Evolutionary conservation across 768 basidiomycete genomes (phyloP), one percentile per base, ranked within the genome.

Genomic region (Cyathus striatus): DNA sequence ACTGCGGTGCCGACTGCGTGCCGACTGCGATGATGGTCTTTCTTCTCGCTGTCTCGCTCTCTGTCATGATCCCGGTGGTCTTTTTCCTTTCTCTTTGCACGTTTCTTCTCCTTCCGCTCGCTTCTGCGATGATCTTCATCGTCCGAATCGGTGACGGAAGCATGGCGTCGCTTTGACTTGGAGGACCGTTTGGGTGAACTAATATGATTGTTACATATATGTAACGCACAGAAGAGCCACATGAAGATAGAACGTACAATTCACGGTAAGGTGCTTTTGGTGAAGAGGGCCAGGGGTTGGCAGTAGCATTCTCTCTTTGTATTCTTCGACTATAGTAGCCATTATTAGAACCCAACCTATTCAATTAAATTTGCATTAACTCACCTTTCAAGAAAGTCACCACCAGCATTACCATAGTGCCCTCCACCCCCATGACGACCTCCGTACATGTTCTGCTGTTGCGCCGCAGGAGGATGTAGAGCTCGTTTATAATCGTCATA

Each of bases 211-310:
- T n/a, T n/a, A n/a, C n/a, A n/a, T n/a, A n/a, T n/a, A n/a, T n/a
- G n/a, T n/a, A n/a, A n/a, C n/a, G n/a, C n/a, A n/a, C n/a, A n/a
- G n/a, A n/a, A n/a, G n/a, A n/a, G n/a, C n/a, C n/a, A n/a, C n/a
- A n/a, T n/a, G n/a, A n/a, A n/a, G n/a, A n/a, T n/a, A n/a, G n/a
- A n/a, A n/a, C 81, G 23, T 62, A 86, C 79, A 78, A 49, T 36
- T 63, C 60, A 26, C 86, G 77, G 26, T 74, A 64, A 42, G 80
- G 79, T 7, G 72, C 76, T 49, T 83, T 84, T 0, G 90, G 90
- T 2, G 90, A 92, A 3, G 79, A 62, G 1, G 90, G 90, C 90
- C 90, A 93, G n/a, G 90, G 70, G 50, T 74, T 73, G 2, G 80
- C 59, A 4, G 69, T 70, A 6, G 64, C 75, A 4, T 52, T 68